Evolutionary conservation across 495 filamentous ascomycete genomes (phyloP).

Genomic region (Chaetomidium leptoderma): DNA sequence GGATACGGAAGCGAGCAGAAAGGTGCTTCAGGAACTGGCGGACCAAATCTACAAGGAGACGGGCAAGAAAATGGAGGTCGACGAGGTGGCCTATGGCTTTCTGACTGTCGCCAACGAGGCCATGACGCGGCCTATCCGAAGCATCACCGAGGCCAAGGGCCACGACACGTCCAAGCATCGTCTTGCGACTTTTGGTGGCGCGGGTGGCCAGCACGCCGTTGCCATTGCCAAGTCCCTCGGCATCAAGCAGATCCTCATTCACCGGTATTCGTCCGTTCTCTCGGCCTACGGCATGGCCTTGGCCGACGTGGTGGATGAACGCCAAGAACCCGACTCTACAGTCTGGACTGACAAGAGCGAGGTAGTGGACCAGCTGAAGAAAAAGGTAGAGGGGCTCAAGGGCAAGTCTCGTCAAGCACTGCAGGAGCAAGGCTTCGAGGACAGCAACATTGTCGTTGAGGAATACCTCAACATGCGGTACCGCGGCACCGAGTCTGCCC

Average conservation of each 20-base stretch:
- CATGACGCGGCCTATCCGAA: conserved; percentile 90
- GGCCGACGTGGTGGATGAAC: conserved; percentile 90
- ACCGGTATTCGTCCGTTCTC: conserved; percentile 88
- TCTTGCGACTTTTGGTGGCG: conserved; percentile 89
- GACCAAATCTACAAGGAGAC: conserved; percentile 69
- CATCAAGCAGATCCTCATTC: conserved; percentile 80
- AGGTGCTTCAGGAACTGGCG: conserved; percentile 72
- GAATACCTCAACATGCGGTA: conserved; percentile 90
- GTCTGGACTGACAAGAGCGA: conserved; percentile 61
- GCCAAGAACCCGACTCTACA: conserved; percentile 84
- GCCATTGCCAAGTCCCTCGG: conserved; percentile 90
- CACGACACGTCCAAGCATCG: conserved; percentile 87
- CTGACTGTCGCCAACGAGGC: conserved; percentile 92
- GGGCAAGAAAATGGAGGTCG: conserved; percentile 66
- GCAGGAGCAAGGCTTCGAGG: conserved; percentile 68
- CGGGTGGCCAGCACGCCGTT: conserved; percentile 92
- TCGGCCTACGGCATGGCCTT: conserved; percentile 97
- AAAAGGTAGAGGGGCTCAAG: conserved; percentile 61
- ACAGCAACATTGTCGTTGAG: conserved; percentile 70
- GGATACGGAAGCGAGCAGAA: conserved; percentile 71
- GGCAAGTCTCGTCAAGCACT: conserved; percentile 61
- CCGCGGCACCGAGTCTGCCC: conserved; percentile 77
- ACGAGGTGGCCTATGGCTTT: conserved; percentile 89
- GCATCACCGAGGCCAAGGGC: conserved; percentile 88
- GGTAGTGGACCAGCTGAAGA: conserved; percentile 48